Evolutionary conservation across 202 grass and related monocot genomes (phyloP), one percentile per base, ranked within the genome.

Genomic region (Zoysia matrella): DNA sequence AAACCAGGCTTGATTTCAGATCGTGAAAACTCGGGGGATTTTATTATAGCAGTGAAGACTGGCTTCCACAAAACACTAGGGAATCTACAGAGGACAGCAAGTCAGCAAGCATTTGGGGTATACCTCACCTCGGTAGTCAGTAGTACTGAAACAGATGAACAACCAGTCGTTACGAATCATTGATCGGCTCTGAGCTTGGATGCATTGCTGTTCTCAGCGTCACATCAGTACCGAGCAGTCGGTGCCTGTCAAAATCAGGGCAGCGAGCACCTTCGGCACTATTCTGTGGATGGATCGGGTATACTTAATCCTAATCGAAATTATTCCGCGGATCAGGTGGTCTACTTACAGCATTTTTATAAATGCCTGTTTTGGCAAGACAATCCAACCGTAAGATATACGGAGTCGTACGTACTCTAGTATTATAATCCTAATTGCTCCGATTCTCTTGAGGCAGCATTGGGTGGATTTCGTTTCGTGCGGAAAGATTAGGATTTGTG

Each of bases 271-370:
- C 12, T 43, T 50, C 22, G 22, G 22, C 22, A 30, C 22, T 30
- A 30, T 30, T 30, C 22, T 30, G 22, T 30, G 22, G 22, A 30
- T 9, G 49, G 52, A 76, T 69, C 73, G 58, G 62, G 81, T 67
- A 49, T 74, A 58, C 71, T 67, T 75, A 67, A 83, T 4, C n/a
- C 49, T 30, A 75, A 75, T 42, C 42, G 57, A 56, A 75, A 56
- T 67, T 69, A 62, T 84, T 84, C 56, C 2, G 14, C 11, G 15
- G 46, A 69, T 62, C 45, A 58, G 22, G 22, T 30, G 18, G 62
- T 66, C 52, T 68, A 50, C 72, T 60, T 55, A 12, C 66, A 42
- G 42, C 52, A 66, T 58, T 75, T 47, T 49, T 49, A 30, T 30
- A 30, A 66, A 67, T 50, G n/a, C 18, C 1, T 48, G 15, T 75